These are phyloP conservation scores for Candida fluviatilis DNA, from an alignment of 805 yeast genomes.

Conservation along the genomic window DNA sequence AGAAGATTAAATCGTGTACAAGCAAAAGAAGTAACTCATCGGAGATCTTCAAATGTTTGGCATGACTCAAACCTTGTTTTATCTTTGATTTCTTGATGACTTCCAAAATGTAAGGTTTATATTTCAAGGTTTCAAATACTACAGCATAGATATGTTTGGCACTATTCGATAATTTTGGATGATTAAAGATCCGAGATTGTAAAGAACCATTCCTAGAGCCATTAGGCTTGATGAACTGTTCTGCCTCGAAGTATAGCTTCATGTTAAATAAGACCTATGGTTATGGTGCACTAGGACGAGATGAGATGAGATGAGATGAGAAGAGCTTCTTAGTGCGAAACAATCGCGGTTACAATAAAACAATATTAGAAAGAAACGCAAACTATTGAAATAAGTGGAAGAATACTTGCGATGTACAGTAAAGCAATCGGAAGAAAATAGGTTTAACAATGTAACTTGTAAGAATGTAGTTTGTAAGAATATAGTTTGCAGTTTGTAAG, in stretches of 20 bases:
- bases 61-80: conserved; percentile 45
- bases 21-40: conserved; percentile 57
- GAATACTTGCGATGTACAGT: too few species aligned
- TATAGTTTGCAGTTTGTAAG: too few species aligned
- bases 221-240: conserved; percentile 27
- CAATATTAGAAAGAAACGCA: too few species aligned
- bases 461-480: too few species aligned
- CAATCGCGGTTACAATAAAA: too few species aligned
- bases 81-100: conserved; percentile 67
- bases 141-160: conserved; percentile 88
- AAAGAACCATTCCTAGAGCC: conserved; percentile 23
- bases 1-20: conserved; percentile 76
- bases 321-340: too few species aligned
- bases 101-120: conserved; percentile 56
- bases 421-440: too few species aligned
- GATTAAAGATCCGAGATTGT: conserved; percentile 36
- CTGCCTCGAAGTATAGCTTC: conserved; percentile 44
- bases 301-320: too few species aligned
- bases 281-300: too few species aligned
- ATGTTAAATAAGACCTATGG: conserved; percentile 18
- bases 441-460: too few species aligned
- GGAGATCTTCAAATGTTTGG: conserved; percentile 39
- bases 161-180: conserved; percentile 35
- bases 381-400: too few species aligned
- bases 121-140: conserved; percentile 71